Base-by-base conservation (phyloP, 306 rosid genomes). In the Begonia peltatifolia region DNA sequence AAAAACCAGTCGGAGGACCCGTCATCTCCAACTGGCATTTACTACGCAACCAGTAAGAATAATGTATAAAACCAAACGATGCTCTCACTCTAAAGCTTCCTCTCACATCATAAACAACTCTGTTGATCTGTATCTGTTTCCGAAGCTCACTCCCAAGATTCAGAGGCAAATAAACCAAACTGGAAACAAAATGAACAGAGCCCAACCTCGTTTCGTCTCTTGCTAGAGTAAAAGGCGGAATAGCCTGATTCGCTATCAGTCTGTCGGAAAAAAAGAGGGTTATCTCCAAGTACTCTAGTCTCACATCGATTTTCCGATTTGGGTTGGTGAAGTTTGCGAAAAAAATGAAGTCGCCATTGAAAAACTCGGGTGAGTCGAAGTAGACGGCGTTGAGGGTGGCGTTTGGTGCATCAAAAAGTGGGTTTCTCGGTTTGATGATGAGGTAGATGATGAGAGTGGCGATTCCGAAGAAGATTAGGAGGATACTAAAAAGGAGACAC, bases 271-370 rank as follows among this genome's bases (percentile, higher is more conserved):
- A 92, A 70, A 83, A 81, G 42, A 92, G 81, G 63, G 79, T 75
- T 50, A 86, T 56, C 3, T 58, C 63, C 36, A 75, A 68, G 41
- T 81, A 77, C 70, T 86, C 84, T 41, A 86, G 81, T 58, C 80
- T 76, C 55, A 81, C 65, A 42, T 74, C 66, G 6, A 79, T 54
- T 75, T 68, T 83, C 20, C 67, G 67, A 68, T 92, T 86, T 35
- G 94, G 99, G 77, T 92, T 92, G 25, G 99, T 66, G 67, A 92
- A 86, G 25, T 92, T 92, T 54, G 83, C 73, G 5, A 81, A 83
- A 69, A 86, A 65, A 9, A 72, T 67, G 50, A 86, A 80, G 67
- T 86, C 87, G 5, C 96, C 99, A 15, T 92, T 92, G 61, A 92
- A 75, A 41, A 79, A 86, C 53, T 77, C 74, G 0, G 82, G 75